Percentiles rank a stretch among this genome's conserved stretches.
Evolutionary conservation across 805 yeast species (phyloP).

Genomic region (Komagataella pastoris): DNA sequence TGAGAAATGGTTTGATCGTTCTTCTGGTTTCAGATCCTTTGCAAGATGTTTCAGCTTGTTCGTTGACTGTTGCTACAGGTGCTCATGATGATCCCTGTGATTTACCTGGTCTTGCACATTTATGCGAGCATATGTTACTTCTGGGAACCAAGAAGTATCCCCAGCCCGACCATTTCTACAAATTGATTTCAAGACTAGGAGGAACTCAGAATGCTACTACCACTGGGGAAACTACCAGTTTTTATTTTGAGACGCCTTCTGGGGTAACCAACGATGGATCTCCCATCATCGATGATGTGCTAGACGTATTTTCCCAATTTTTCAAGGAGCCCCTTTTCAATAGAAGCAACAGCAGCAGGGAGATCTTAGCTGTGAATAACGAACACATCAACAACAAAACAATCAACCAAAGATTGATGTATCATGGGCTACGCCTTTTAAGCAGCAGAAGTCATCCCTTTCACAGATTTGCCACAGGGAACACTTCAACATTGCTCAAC

Average conservation of each 20-base stretch:
- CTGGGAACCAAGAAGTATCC: slow-evolving; percentile 46
- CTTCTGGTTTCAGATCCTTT: slow-evolving; percentile 68
- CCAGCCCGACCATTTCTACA: slow-evolving; percentile 28
- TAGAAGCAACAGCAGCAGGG: slow-evolving; percentile 26
- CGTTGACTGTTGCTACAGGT: slow-evolving; percentile 70
- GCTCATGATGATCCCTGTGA: slow-evolving; percentile 64
- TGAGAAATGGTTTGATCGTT: slow-evolving; percentile 58
- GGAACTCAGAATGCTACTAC: slow-evolving; percentile 61
- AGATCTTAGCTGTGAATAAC: slow-evolving; percentile 47
- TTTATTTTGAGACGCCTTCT: slow-evolving; percentile 47
- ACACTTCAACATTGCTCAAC: slow-evolving; percentile 30
- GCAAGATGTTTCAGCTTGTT: slow-evolving; percentile 49
- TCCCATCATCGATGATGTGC: slow-evolving; percentile 28
- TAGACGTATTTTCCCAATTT: slow-evolving; percentile 36
- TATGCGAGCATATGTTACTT: slow-evolving; percentile 66
- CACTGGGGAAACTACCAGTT: slow-evolving; percentile 52
- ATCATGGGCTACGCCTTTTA: slow-evolving; percentile 44
- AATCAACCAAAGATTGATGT: slow-evolving; percentile 30
- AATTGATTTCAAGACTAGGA: slow-evolving; percentile 28
- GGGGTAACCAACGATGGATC: slow-evolving; percentile 10
- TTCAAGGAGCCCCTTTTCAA: slow-evolving; percentile 39
- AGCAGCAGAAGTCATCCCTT: slow-evolving; percentile 38
- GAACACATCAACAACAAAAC: slow-evolving; percentile 49
- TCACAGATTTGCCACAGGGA: slow-evolving; percentile 55
- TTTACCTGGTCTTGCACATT: slow-evolving; percentile 76